Evolutionary conservation across 805 yeast species (phyloP), one percentile per base, ranked within the genome.

Genomic region (Schwanniomyces yamadae): DNA sequence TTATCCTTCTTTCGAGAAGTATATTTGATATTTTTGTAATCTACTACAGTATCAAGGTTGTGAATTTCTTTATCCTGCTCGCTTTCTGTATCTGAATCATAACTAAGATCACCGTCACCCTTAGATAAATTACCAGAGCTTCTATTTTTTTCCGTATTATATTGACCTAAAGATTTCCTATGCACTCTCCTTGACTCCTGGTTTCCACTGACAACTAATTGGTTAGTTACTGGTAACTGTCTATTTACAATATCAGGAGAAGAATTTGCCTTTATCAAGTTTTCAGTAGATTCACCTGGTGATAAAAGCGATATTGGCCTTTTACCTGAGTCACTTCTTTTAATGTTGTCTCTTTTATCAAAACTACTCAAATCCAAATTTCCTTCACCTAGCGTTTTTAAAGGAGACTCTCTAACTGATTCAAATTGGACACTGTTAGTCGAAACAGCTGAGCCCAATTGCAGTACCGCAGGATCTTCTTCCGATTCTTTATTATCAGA

Each of bases 1-100:
- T 66, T 63, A 46, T 80, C 81, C 40, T 77, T 63, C 49, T 76
- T 80, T 12, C 67, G 73, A 29, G 62, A 59, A 1, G 80, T 75
- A 26, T 57, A 46, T 36, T 41, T 49, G 7, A 64, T 52, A 8
- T 39, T 34, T 2, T 40, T 23, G 23, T 33, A 38, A 36, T 47
- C 55, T 20, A 48, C 40, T 2, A 44, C 35, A 17, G 39, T 35
- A 27, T 40, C 48, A 4, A 37, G 16, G 16, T 49, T 50, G n/a
- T 45, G 48, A 18, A 42, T 43, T 18, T 46, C 40, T 19, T 35
- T 14, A 34, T 35, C 31, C 28, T 42, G 40, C 28, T 31, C 38
- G 5, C 16, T 29, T n/a, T 46, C 42, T 4, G 38, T 26, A 9
- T 23, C 43, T 16, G 42, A 23, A 17, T 35, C 37, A 11, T 35